These are phyloP conservation scores for Penicillium fuscoglaucum DNA, from an alignment of 2,329 filamentous ascomycete species.

Conservation along the genomic window DNA sequence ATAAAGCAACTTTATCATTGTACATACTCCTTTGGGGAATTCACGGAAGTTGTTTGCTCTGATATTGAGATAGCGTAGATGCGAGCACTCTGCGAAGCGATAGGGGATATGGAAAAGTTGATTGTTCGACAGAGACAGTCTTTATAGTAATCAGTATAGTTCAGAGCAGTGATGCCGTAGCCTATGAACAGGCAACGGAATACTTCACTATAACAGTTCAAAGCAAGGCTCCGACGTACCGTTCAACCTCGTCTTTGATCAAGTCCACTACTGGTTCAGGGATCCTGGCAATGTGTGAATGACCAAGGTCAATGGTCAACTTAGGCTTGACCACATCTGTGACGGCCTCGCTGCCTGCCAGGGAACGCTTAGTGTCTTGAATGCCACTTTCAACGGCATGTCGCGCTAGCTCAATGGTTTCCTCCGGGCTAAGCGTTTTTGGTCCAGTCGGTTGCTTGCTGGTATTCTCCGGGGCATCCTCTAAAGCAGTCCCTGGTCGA, in stretches of 20 bases:
- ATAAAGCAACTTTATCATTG: neutral
- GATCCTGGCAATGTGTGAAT: slow-evolving; percentile 50
- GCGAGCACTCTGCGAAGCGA: slow-evolving; percentile 50
- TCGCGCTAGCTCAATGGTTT: slow-evolving; percentile 48
- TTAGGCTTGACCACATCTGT: slow-evolving; percentile 51
- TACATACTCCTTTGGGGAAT: slow-evolving; percentile 64
- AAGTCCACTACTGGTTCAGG: slow-evolving; percentile 53
- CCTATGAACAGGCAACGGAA: neutral
- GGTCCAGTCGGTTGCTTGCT: slow-evolving; percentile 26
- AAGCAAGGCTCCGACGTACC: slow-evolving; percentile 35
- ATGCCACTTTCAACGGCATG: slow-evolving; percentile 49
- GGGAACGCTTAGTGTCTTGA: slow-evolving; percentile 49
- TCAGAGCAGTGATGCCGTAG: neutral
- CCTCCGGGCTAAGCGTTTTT: slow-evolving; percentile 43
- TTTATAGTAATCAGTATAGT: slow-evolving; percentile 26
- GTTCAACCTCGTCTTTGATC: slow-evolving; percentile 55
- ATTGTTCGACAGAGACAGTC: slow-evolving; percentile 54
- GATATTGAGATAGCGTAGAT: slow-evolving; percentile 53
- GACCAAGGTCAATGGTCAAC: slow-evolving; percentile 53
- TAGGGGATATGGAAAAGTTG: slow-evolving; percentile 51
- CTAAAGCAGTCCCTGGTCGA: slow-evolving; percentile 28
- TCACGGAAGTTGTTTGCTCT: slow-evolving; percentile 55
- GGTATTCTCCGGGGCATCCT: slow-evolving; percentile 22
- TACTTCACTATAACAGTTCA: neutral
- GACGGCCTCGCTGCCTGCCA: slow-evolving; percentile 48